A percentile compares a stretch with the other conserved stretches of the same genome.
Conservation (phyloP, 1,284 basidiomycete species). For the Fomitopsis betulina region DNA sequence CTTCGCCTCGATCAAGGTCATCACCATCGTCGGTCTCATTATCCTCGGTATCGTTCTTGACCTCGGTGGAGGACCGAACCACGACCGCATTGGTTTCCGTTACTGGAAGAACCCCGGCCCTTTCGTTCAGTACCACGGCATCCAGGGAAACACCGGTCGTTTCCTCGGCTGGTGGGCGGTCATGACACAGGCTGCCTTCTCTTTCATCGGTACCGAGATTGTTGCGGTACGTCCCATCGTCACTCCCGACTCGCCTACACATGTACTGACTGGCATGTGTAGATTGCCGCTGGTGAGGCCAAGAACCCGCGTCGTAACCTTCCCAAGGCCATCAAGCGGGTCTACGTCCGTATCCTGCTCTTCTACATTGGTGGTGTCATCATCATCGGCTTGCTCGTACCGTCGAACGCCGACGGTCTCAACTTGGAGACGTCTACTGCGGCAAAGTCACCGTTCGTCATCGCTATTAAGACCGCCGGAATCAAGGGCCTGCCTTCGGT, state of each 20-base stretch:
- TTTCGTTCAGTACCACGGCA: conserved; percentile 40
- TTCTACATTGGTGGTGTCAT: conserved; percentile 61
- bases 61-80: conserved; percentile 53
- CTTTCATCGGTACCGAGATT: conserved; percentile 74
- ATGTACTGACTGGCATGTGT: neutral
- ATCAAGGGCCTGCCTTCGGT: conserved; percentile 80
- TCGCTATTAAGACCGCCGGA: conserved; percentile 70
- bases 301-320: conserved; percentile 67
- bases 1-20: conserved; percentile 58
- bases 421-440: conserved; percentile 54
- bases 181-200: conserved; percentile 63
- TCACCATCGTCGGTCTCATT: conserved; percentile 46
- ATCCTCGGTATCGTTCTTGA: conserved; percentile 57
- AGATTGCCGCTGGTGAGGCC: conserved; percentile 76
- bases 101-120: conserved; percentile 55
- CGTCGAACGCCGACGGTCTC: conserved; percentile 58
- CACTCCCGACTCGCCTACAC: neutral
- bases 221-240: conserved; percentile 51
- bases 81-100: conserved; percentile 47
- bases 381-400: conserved; percentile 75
- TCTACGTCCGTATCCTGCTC: conserved; percentile 69
- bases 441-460: conserved; percentile 78
- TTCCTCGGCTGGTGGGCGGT: conserved; percentile 54
- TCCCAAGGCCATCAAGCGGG: conserved; percentile 61
- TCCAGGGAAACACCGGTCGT: conserved; percentile 42